Base-by-base conservation (phyloP, 1,139 yeast species). In the Taphrina deformans region DNA sequence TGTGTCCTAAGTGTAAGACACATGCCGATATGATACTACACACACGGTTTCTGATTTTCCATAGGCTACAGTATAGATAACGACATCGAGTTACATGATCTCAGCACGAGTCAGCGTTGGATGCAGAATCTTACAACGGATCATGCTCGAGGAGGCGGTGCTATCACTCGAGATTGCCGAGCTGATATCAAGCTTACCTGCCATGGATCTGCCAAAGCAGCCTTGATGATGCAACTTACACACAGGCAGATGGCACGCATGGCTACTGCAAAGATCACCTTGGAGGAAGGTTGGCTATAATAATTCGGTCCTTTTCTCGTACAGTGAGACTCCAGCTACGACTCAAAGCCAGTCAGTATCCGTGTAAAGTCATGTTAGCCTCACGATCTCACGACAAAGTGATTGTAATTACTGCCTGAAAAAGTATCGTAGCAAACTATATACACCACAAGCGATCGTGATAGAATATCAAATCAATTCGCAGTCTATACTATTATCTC, bases 1-100 rank as follows among this genome's bases (percentile, higher is more conserved):
- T 61, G n/a, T 61, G 65, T 26, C 60, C 59, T 27, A 24, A 31
- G 18, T 52, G 56, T 53, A 38, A 23, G 46, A 10, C 7, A 2
- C 27, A 18, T n/a, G 10, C n/a, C 58, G 7, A n/a, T 9, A 9
- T 18, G 14, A n/a, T 2, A 23, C 3, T 1, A 38, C 2, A 10
- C 3, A 38, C 2, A 10, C 14, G 26, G 14, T 26, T 21, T n/a
- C n/a, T n/a, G 38, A 38, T 24, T 6, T 23, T 12, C 12, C 12
- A 7, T 24, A 53, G 58, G 58, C 35, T 41, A 46, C 29, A 23
- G 23, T 21, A 46, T 58, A 24, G 62, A 58, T 26, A n/a, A 48
- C 10, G 62, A 58, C 21, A 35, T 35, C n/a, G 62, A 24, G 16
- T 27, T 58, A 24, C 45, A 33, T 27, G 55, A 50, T 5, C 38